Conservation (phyloP, 176 grass and related monocot species). For the Rhynchospora breviuscula region DNA sequence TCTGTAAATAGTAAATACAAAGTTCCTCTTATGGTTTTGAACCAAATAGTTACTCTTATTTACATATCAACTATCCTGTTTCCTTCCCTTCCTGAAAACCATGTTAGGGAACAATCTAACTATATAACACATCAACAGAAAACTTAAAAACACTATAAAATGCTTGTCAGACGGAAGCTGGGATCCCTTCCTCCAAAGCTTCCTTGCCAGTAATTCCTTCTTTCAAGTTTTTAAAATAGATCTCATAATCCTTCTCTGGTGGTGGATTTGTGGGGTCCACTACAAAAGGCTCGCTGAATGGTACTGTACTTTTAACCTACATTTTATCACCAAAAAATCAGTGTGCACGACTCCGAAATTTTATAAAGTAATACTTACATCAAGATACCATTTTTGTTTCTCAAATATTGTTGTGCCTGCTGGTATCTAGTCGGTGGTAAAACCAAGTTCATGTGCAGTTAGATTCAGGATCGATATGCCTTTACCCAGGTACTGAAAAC, state of each 20-base stretch:
- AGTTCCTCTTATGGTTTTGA: no score
- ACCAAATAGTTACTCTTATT: background rate
- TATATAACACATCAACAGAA: conserved; percentile 13
- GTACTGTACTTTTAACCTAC: conserved; percentile 98
- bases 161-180: conserved; percentile 46
- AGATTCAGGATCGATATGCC: background rate
- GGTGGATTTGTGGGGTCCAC: conserved; percentile 80
- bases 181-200: conserved; percentile 56
- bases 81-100: background rate
- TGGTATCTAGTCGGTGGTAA: background rate
- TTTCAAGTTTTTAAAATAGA: conserved; percentile 80
- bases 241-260: conserved; percentile 72
- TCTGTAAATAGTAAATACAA: no score
- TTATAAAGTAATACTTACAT: background rate
- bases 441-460: background rate
- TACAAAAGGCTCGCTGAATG: conserved; percentile 70
- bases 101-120: conserved; percentile 3
- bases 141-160: background rate
- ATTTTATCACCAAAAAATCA: conserved; percentile 12
- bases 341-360: background rate
- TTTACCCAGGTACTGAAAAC: background rate
- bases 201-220: conserved; percentile 84
- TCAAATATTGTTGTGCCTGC: background rate
- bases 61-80: background rate
- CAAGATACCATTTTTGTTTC: background rate